phyloP scores from a whole-genome alignment of 768 basidiomycete species.

The Mycena sanguinolenta region DNA sequence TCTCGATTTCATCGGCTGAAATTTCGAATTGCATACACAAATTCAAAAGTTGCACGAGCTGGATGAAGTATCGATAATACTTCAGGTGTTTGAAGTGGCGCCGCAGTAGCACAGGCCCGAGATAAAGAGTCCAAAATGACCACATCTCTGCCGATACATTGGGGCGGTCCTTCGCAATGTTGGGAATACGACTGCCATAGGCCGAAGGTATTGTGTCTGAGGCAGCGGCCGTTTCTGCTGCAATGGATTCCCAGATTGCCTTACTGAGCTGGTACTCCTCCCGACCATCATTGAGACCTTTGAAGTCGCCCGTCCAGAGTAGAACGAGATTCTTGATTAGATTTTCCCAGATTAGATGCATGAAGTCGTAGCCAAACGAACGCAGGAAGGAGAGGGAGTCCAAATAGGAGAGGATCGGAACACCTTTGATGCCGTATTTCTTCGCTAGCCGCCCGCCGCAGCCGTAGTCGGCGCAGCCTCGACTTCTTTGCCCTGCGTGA shows the following conservation, averaged over 20 bases:
- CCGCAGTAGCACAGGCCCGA: neutral
- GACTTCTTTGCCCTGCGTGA: slow-evolving; percentile 41
- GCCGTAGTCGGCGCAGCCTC: slow-evolving; percentile 39
- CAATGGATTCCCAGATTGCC: slow-evolving; percentile 53
- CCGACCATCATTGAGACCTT: slow-evolving; percentile 41
- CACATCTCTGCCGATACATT: no score
- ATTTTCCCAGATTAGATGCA: no score
- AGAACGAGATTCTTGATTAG: no score
- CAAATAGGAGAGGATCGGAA: slow-evolving; percentile 46
- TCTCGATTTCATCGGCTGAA: no score
- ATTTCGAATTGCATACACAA: slow-evolving; percentile 49
- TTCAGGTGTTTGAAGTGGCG: neutral
- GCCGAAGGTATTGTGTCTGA: no score
- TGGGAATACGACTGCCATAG: no score
- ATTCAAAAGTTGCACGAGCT: slow-evolving; percentile 40
- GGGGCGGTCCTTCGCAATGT: no score
- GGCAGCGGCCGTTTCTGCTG: slow-evolving; percentile 38
- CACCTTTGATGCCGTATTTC: slow-evolving; percentile 50
- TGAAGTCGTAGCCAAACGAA: slow-evolving; percentile 61
- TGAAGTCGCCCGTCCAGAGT: no score
- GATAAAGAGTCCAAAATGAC: neutral
- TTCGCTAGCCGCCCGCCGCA: slow-evolving; percentile 40
- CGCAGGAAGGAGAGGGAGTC: slow-evolving; percentile 53
- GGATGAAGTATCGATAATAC: neutral
- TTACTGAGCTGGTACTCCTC: slow-evolving; percentile 41